These are phyloP conservation scores for Haematococcus lacustris DNA, from an alignment of 139 green algal species.

Conservation along the genomic window DNA sequence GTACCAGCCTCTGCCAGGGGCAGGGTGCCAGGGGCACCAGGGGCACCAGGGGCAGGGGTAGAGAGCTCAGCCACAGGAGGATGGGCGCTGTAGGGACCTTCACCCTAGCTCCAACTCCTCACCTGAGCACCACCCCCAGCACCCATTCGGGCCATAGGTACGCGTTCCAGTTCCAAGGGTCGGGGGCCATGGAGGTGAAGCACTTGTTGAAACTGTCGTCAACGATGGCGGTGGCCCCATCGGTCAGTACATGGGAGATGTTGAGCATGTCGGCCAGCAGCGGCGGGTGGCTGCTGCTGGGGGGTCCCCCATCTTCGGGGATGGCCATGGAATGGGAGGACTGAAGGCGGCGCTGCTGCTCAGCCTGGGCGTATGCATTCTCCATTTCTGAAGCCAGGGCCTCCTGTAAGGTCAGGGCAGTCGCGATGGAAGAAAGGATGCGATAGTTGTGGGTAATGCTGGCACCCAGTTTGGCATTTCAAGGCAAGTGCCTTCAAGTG, in stretches of 20 bases:
- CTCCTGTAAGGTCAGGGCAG: too few relatives aligned
- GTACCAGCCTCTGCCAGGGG: slow-evolving; percentile 28
- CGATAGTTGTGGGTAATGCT: too few relatives aligned
- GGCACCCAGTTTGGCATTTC: too few relatives aligned
- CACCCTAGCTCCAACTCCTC: too few relatives aligned
- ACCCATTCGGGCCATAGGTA: slow-evolving; percentile 92
- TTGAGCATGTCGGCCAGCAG: slow-evolving; percentile 68
- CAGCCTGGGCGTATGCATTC: background rate
- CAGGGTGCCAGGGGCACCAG: too few relatives aligned
- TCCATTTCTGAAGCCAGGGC: background rate
- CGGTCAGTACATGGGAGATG: slow-evolving; percentile 70
- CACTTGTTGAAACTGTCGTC: slow-evolving; percentile 95
- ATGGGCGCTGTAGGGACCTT: background rate
- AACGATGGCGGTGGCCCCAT: slow-evolving; percentile 75
- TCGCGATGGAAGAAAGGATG: too few relatives aligned
- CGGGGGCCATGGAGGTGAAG: slow-evolving; percentile 66
- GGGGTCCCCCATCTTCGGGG: background rate
- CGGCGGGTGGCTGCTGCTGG: background rate
- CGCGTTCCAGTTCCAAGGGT: slow-evolving; percentile 97
- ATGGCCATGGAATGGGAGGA: background rate
- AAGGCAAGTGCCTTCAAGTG: too few relatives aligned
- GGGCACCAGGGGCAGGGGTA: too few relatives aligned
- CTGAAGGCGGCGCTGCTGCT: background rate
- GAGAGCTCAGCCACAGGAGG: background rate
- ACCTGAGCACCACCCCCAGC: slow-evolving; percentile 36